Conservation (phyloP, 352 stramenopile genomes). For the Pythium guiyangense region DNA sequence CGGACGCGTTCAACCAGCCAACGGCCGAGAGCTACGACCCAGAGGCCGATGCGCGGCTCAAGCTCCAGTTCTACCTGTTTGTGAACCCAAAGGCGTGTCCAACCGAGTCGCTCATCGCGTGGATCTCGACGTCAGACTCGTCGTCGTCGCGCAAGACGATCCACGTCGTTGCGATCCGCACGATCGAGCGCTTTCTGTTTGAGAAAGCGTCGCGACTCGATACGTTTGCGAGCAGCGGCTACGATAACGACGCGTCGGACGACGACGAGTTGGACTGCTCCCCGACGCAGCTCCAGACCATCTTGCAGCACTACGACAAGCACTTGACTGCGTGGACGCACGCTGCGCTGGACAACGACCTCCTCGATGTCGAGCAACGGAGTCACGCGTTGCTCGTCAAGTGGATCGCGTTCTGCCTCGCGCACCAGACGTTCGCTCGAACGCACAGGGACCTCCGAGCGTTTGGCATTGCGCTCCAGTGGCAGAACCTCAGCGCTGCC, state of each 20-base stretch:
- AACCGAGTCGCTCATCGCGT: constrained; percentile 1
- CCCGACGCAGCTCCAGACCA: not conserved
- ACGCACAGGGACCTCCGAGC: constrained; percentile 13
- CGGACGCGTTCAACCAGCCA: not conserved
- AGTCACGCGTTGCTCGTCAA: constrained; percentile 35
- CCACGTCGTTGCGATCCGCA: constrained; percentile 15
- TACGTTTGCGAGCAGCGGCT: too few relatives aligned
- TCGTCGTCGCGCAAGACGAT: not conserved
- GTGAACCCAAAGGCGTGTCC: not conserved
- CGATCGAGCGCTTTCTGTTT: constrained; percentile 32
- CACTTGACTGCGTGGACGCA: constrained; percentile 11
- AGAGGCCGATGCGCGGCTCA: not conserved
- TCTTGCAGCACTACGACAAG: constrained; percentile 7
- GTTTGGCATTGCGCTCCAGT: constrained; percentile 43
- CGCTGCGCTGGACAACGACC: constrained; percentile 10
- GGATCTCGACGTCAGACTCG: not conserved
- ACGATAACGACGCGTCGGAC: too few relatives aligned
- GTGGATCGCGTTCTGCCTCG: constrained; percentile 41
- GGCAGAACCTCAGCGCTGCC: constrained; percentile 26
- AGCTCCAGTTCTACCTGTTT: not conserved
- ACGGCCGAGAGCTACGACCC: not conserved
- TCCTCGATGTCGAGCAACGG: constrained; percentile 27
- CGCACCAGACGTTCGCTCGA: constrained; percentile 19
- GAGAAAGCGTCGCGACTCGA: constrained; percentile 1
- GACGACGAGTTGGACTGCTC: not conserved